Base-by-base conservation (phyloP, 2,329 filamentous ascomycete genomes). In the Domatiomyces globalis region DNA sequence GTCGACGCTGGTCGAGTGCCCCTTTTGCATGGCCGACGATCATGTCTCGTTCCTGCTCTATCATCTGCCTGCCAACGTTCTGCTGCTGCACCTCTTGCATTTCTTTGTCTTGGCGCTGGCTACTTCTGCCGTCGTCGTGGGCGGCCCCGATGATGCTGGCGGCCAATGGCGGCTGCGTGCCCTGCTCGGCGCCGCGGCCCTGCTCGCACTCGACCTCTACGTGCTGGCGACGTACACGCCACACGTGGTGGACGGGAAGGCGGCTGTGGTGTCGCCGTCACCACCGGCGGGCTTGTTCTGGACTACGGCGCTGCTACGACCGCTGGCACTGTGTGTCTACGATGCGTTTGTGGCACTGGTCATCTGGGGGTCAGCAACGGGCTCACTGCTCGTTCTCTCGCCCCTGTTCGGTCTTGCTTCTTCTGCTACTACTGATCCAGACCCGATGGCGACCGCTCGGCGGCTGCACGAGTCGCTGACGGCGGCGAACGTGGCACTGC, bases 1-100 rank as follows among this genome's bases (percentile, higher is more conserved):
- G 0, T 74, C 78, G 33, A 79, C 83, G 7, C 66, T 96, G 39
- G 73, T 81, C 19, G 73, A 80, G 53, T 96, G 89, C 66, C 76
- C 79, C n/a, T 95, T 94, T 71, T 95, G 89, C 75, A 74, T 71
- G 48, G 69, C 79, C n/a, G 81, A 85, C 53, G 80, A 85, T 46
- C 75, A 80, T 4, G 72, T 71, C 39, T 79, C 77, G 43, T 95
- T 88, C 71, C 75, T 94, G 47, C 77, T 85, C 65, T 96, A 94
- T 69, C 83, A 85, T 12, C 68, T 94, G 0, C 85, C 90, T 0
- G 63, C 65, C 53, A 73, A 79, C 22, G 70, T 94, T 6, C 62
- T 89, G 1, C 72, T 79, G 12, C 84, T 86, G n/a, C 90, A 98
- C 67, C 71, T 96, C 7, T 63, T 81, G 46, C 92, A 95, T 69